These are phyloP conservation scores for Xylaria arbuscula DNA, from an alignment of 2,329 filamentous ascomycete species.

Conservation along the genomic window DNA sequence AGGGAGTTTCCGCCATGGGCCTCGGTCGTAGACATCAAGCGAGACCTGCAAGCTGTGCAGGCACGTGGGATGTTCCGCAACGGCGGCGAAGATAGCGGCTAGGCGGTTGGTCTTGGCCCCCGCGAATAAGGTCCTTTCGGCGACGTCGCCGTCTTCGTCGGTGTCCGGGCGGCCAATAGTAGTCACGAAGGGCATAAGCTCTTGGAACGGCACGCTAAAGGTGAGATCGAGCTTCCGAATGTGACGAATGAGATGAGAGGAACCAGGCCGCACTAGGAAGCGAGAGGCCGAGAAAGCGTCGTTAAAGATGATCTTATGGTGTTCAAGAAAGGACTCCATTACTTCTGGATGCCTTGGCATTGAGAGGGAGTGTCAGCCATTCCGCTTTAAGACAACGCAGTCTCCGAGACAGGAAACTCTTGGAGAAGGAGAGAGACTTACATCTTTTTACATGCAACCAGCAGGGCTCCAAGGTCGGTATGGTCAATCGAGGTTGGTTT, in stretches of 20 bases:
- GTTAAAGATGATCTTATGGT: constrained; percentile 48
- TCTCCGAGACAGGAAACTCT: background rate
- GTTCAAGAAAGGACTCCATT: constrained; percentile 48
- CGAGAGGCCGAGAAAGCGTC: constrained; percentile 46
- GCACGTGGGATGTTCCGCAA: constrained; percentile 39
- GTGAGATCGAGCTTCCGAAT: constrained; percentile 48
- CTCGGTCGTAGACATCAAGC: constrained; percentile 48
- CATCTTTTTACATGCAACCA: constrained; percentile 50
- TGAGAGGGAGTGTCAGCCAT: constrained; percentile 25
- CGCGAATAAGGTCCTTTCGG: background rate
- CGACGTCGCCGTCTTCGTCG: constrained; percentile 13
- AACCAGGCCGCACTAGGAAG: constrained; percentile 46
- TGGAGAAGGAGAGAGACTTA: constrained; percentile 37
- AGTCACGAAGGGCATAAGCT: constrained; percentile 43
- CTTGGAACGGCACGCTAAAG: constrained; percentile 44
- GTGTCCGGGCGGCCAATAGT: constrained; percentile 33
- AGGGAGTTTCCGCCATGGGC: constrained; percentile 48
- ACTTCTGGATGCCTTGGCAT: constrained; percentile 49
- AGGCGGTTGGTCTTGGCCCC: constrained; percentile 25
- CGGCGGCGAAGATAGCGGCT: constrained; percentile 31
- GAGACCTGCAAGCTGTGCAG: constrained; percentile 47
- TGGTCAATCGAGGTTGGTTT: constrained; percentile 42
- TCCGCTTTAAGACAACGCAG: background rate
- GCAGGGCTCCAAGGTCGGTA: constrained; percentile 45
- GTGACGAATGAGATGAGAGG: constrained; percentile 39